A percentile compares a stretch with the other conserved stretches of the same genome.
phyloP scores from a whole-genome alignment of 2,329 filamentous ascomycete genomes.

The Davidsoniella virescens region DNA sequence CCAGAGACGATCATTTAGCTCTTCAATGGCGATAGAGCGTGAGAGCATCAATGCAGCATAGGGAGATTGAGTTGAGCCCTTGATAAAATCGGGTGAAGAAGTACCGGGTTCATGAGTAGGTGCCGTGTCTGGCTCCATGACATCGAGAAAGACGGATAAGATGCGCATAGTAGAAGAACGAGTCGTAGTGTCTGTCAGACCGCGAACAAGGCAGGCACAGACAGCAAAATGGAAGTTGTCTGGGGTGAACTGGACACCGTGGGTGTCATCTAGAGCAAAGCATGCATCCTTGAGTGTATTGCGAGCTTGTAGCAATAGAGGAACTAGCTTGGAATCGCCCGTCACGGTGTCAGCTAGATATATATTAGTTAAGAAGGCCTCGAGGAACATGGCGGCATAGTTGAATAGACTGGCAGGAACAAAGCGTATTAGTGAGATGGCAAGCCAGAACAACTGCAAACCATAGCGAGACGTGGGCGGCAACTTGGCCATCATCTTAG shows the following conservation, averaged over 20 bases:
- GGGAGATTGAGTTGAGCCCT: constrained; percentile 25
- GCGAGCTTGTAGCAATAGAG: constrained; percentile 44
- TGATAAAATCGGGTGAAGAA: constrained; percentile 17
- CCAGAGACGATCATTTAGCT: constrained; percentile 47
- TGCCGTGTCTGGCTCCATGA: constrained; percentile 18
- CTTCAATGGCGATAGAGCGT: constrained; percentile 38
- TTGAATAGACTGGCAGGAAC: constrained; percentile 48
- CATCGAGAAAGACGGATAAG: constrained; percentile 40
- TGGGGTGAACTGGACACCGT: constrained; percentile 46
- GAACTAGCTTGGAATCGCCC: constrained; percentile 38
- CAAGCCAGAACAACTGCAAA: constrained; percentile 54
- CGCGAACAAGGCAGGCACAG: constrained; percentile 46
- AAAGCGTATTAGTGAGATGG: constrained; percentile 47
- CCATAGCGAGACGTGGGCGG: constrained; percentile 51
- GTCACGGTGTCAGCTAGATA: constrained; percentile 42
- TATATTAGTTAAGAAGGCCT: constrained; percentile 48
- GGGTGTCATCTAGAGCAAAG: constrained; percentile 44
- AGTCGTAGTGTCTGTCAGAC: constrained; percentile 45
- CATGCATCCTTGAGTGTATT: constrained; percentile 45
- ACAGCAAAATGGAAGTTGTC: constrained; percentile 54
- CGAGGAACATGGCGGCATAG: constrained; percentile 47
- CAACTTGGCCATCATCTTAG: constrained; percentile 56
- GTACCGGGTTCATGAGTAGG: constrained; percentile 15
- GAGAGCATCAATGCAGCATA: constrained; percentile 46
- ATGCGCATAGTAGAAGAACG: constrained; percentile 42